Conservation (phyloP, 2,329 filamentous ascomycete genomes). For the Ophiostoma perfectum region DNA sequence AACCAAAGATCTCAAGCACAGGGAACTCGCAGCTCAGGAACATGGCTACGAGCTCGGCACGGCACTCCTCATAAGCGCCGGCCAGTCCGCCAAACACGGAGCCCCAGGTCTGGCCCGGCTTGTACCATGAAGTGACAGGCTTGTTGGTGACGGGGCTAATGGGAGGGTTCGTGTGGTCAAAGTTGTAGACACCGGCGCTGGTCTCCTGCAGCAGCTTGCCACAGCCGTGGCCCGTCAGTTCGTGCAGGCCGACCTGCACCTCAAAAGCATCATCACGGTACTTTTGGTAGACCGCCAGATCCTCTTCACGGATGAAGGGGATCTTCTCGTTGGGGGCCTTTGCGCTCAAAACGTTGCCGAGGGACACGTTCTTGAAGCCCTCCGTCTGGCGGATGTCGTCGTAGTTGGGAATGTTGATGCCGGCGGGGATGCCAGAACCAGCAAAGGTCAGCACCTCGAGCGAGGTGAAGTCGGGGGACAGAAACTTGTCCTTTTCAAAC, state of each 20-base stretch:
- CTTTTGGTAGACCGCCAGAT: conserved; percentile 72
- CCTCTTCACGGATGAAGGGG: conserved; percentile 76
- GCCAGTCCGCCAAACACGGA: conserved; percentile 85
- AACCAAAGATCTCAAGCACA: conserved; percentile 86
- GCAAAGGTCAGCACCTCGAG: conserved; percentile 84
- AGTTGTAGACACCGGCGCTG: conserved; percentile 75
- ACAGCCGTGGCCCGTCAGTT: conserved; percentile 80
- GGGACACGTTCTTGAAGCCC: conserved; percentile 88
- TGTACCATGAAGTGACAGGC: conserved; percentile 82
- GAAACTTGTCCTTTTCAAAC: conserved; percentile 95
- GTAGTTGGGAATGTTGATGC: conserved; percentile 66
- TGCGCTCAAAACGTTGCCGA: conserved; percentile 87
- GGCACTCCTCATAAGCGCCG: conserved; percentile 87
- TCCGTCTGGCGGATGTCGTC: conserved; percentile 74
- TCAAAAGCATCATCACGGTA: conserved; percentile 87
- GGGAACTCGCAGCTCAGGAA: conserved; percentile 80
- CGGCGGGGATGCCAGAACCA: conserved; percentile 61
- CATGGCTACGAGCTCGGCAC: conserved; percentile 93
- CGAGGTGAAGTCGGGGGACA: conserved; percentile 92
- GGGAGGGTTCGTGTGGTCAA: conserved; percentile 75
- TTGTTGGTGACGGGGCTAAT: conserved; percentile 72
- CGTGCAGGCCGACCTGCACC: conserved; percentile 91
- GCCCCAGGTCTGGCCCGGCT: conserved; percentile 91
- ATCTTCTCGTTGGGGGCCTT: conserved; percentile 90
- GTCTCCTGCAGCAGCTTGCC: conserved; percentile 93